Evolutionary conservation across 805 yeast species (phyloP), one percentile per base, ranked within the genome.

Genomic region (Yarrowia divulgata): DNA sequence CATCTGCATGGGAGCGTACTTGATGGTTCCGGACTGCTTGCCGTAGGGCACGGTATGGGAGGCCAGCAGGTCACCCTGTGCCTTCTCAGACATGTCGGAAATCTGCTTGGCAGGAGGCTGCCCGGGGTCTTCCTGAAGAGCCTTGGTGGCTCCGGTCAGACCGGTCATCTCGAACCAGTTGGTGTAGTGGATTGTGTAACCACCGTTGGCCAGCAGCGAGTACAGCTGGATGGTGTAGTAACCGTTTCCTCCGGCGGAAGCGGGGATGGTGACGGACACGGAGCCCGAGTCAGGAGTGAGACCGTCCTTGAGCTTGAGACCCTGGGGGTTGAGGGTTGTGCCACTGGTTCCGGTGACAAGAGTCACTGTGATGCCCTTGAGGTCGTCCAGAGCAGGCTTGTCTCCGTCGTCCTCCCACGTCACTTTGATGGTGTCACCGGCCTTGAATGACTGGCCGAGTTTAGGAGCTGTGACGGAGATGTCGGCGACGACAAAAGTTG

Each of bases 1-100:
- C 70, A 82, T 77, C 80, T 93, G 98, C 97, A 93, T 91, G 67
- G 98, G 97, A 0, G 98, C 98, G 78, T 80, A 91, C 74, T 93
- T 85, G 10, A 90, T 86, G 23, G 73, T 78, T 39, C 97, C 97
- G 0, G 95, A 89, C 80, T 94, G 98, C 73, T 74, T 72, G 2
- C 91, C 85, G 79, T 93, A 94, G 1, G 96, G 84, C 8, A 93
- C 80, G 2, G 88, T 76, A 77, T 89, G 89, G 2, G 92, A 88
- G 13, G 77, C 78, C 0, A 87, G 79, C 50, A 70, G 81, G 8
- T 79, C 79, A 5, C 85, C 81, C 10, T 78, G 78, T 2, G 83
- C 84, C 0, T 84, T 78, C n/a, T 78, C 77, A 10, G 77, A 77
- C 3, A 77, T 75, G 35, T 73, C 76, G 8, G 82, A 77, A 19